Percentiles rank a stretch among this genome's conserved stretches.
Evolutionary conservation across 192 early-diverging fungal species (phyloP).

Genomic region (Ambispora gerdemannii): DNA sequence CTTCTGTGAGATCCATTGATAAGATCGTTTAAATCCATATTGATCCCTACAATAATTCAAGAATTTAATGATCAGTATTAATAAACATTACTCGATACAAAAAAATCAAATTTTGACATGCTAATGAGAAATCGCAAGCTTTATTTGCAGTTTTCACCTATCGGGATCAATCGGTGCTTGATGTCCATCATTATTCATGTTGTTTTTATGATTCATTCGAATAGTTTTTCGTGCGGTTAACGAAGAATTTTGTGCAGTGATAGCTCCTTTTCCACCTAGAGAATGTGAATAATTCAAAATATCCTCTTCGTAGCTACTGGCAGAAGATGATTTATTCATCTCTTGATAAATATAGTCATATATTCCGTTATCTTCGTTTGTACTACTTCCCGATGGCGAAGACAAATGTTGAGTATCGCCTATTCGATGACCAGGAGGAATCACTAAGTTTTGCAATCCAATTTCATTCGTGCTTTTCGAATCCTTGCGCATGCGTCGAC

Average conservation of each 20-base stretch:
- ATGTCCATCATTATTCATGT: neutral
- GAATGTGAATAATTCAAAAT: neutral
- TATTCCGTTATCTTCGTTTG: neutral
- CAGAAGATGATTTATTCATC: neutral
- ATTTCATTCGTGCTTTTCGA: neutral
- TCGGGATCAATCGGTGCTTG: neutral
- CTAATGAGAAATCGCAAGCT: too few species aligned
- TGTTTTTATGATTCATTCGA: neutral
- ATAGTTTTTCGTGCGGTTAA: neutral
- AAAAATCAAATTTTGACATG: too few species aligned
- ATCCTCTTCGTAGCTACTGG: constrained; percentile 17
- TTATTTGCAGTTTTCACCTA: neutral
- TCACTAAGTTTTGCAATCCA: neutral
- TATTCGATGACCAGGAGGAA: neutral
- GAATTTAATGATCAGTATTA: neutral
- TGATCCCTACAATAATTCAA: constrained; percentile 45
- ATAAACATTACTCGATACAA: neutral
- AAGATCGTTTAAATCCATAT: constrained; percentile 55
- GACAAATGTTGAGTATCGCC: neutral
- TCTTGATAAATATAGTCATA: neutral
- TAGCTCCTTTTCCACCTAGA: neutral
- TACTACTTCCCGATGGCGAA: constrained; percentile 26
- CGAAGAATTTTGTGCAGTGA: neutral
- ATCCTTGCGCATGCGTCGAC: neutral
- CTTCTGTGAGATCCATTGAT: constrained; percentile 48